Conservation (phyloP, 306 rosid species). For the Argentina anserina region DNA sequence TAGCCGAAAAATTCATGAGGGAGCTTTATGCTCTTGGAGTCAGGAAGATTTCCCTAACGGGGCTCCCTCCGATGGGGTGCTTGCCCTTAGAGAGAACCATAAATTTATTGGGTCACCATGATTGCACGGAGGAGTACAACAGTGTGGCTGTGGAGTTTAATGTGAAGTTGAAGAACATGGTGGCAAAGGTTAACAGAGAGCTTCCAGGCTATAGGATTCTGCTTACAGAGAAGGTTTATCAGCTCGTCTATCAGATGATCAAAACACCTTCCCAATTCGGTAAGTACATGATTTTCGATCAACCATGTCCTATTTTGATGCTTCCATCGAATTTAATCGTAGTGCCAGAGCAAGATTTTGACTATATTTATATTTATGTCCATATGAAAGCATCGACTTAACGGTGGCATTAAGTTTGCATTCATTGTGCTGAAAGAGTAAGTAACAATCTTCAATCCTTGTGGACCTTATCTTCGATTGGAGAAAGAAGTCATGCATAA, state of each 20-base stretch:
- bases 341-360: not conserved
- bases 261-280: slow-evolving; percentile 39
- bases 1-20: slow-evolving; percentile 43
- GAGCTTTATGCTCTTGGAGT: slow-evolving; percentile 50
- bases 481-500: no score
- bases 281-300: slow-evolving; percentile 4
- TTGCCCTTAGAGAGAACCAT: slow-evolving; percentile 70
- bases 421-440: not conserved
- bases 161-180: slow-evolving; percentile 27
- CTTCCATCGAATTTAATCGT: not conserved
- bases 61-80: slow-evolving; percentile 85
- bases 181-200: slow-evolving; percentile 28
- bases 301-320: not conserved
- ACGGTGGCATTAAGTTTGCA: not conserved
- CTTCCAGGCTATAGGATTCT: slow-evolving; percentile 32
- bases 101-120: slow-evolving; percentile 27
- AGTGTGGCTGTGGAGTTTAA: slow-evolving; percentile 44
- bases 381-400: not conserved
- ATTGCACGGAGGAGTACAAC: slow-evolving; percentile 37
- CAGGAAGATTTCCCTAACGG: slow-evolving; percentile 54
- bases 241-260: slow-evolving; percentile 24
- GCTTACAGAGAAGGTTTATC: slow-evolving; percentile 18
- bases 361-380: not conserved
- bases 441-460: no score
- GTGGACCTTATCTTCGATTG: no score